Evolutionary conservation across 1,139 yeast species (phyloP), one percentile per base, ranked within the genome.

Genomic region (Pichia sp.): DNA sequence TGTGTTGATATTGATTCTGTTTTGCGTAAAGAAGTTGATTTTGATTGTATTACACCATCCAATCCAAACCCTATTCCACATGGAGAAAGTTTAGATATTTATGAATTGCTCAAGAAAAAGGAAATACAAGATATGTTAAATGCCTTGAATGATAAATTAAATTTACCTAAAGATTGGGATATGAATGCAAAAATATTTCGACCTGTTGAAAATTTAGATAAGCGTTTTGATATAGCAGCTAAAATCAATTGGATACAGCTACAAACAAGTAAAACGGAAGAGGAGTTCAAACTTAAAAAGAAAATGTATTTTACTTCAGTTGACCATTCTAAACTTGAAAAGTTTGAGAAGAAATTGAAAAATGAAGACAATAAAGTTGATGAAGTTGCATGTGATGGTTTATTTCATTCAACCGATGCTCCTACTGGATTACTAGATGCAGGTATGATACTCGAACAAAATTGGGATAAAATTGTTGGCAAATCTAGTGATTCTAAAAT

Each of bases 31-130:
- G 98, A 93, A 52, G 96, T 89, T 7, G 76, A 77, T 47, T 66
- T 87, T 68, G 88, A 83, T 48, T 91, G 98, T 62, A 70, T 87
- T 2, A 93, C 98, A 0, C 96, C 96, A 0, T 86, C 96, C 0
- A 83, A 87, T 51, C 79, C 82, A 0, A 58, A 57, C 3, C 67
- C 95, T 0, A 81, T 89, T 18, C 74, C 82, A 1, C 81, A 80
- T 5, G 99, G 99, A 11, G 88, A 83, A 56, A 76, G 88, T 2
- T 55, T 84, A 21, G 78, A 77, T 50, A 87, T 93, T 24, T 54
- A 51, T 19, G 55, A 67, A 35, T 61, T 91, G 27, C 57, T 85
- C 31, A 65, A 61, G 5, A 67, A 62, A 25, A 40, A 43, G 1
- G 63, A 53, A 16, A 51, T 59, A 20, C 43, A 48, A 23, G 53